phyloP scores from a whole-genome alignment of 179 eudicot genomes.

The Patellifolia procumbens region DNA sequence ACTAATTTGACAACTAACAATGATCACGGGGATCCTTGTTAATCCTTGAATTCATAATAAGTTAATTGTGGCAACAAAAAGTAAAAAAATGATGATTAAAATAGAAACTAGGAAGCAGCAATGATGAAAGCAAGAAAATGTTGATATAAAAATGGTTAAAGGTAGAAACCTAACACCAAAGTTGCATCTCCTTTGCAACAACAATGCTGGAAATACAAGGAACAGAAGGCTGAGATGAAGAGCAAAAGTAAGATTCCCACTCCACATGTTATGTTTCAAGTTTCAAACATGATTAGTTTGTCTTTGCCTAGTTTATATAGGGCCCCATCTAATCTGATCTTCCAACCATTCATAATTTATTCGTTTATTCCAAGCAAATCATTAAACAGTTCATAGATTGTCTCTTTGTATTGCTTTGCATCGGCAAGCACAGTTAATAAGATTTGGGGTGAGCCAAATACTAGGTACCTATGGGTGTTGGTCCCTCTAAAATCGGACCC shows the following conservation, averaged over 20 bases:
- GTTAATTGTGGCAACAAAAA: neutral
- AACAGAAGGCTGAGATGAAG: neutral
- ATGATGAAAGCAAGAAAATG: neutral
- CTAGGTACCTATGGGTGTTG: too few relatives aligned
- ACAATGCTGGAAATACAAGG: neutral
- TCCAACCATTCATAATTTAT: neutral
- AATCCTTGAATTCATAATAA: too few relatives aligned
- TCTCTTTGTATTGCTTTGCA: neutral
- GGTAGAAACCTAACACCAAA: neutral
- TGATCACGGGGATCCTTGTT: too few relatives aligned
- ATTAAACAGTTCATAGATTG: neutral
- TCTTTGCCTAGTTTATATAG: neutral
- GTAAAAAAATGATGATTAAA: neutral
- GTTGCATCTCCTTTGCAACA: too few relatives aligned
- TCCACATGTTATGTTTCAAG: neutral
- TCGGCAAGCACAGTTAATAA: neutral
- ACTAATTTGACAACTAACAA: too few relatives aligned
- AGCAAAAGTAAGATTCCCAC: neutral
- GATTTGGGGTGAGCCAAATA: too few relatives aligned
- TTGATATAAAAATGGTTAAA: neutral
- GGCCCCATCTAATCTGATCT: neutral
- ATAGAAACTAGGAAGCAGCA: neutral
- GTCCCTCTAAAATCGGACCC: too few relatives aligned
- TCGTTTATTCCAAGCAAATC: neutral
- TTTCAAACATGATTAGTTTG: neutral